A percentile compares a stretch with the other conserved stretches of the same genome.
Evolutionary conservation across 106 monocot species (phyloP).

Genomic region (Ottelia alismoides): DNA sequence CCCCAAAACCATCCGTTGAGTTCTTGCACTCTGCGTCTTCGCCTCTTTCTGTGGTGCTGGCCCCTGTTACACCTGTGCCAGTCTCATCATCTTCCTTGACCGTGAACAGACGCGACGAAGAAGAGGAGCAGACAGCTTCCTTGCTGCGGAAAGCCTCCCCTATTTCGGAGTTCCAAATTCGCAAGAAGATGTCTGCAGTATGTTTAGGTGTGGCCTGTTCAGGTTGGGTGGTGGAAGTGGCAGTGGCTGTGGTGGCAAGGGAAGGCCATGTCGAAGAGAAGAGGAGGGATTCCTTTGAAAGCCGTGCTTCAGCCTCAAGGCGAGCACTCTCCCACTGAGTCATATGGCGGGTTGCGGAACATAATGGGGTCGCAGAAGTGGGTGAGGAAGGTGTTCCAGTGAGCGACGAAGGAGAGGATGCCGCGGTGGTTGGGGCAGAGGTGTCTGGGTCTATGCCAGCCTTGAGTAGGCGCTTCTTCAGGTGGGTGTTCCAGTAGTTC

Average conservation of each 20-base stretch:
- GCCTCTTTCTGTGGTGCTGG: background rate
- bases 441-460: conserved; percentile 46
- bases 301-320: conserved; percentile 70
- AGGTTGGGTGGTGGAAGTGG: conserved; percentile 14
- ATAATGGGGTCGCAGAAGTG: conserved; percentile 8
- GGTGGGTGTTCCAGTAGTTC: conserved; percentile 85
- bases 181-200: conserved; percentile 47
- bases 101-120: background rate
- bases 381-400: background rate
- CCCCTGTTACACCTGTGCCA: too few species aligned
- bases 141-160: conserved; percentile 49
- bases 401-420: conserved; percentile 16
- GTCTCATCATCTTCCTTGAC: background rate
- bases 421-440: conserved; percentile 18
- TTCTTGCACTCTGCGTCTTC: background rate
- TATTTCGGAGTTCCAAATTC: conserved; percentile 76
- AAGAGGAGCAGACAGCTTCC: background rate
- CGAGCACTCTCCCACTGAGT: conserved; percentile 77
- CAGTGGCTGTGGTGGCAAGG: conserved; percentile 6
- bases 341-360: conserved; percentile 56
- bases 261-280: too few species aligned
- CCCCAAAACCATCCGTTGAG: too few species aligned
- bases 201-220: background rate
- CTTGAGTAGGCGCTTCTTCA: conserved; percentile 64
- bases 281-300: conserved; percentile 49